A percentile compares a stretch with the other conserved stretches of the same genome.
Conservation (phyloP, 2,329 filamentous ascomycete genomes). For the Penicillium concentricum region DNA sequence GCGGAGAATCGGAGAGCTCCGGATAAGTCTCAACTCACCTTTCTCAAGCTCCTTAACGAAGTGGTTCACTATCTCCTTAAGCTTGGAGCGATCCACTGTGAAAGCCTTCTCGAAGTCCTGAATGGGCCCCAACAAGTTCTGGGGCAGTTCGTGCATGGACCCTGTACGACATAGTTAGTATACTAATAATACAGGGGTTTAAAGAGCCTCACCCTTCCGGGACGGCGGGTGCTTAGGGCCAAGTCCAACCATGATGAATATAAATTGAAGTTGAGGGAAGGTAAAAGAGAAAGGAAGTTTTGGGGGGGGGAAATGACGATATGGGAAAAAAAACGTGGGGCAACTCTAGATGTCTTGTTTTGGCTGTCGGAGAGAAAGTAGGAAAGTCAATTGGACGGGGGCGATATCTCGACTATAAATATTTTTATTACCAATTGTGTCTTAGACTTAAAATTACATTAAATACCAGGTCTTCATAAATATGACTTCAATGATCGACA, state of each 20-base stretch:
- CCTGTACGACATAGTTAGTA: constrained; percentile 51
- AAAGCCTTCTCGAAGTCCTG: constrained; percentile 81
- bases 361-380: constrained; percentile 21
- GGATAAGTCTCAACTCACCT: constrained; percentile 51
- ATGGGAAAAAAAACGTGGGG: constrained; percentile 25
- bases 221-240: constrained; percentile 64
- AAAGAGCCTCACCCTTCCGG: constrained; percentile 66
- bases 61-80: constrained; percentile 87
- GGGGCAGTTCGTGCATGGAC: constrained; percentile 87
- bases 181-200: constrained; percentile 7
- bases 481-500: neutral
- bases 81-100: constrained; percentile 71
- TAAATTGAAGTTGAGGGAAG: neutral
- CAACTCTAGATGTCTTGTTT: constrained; percentile 21
- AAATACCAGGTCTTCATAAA: neutral
- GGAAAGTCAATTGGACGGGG: constrained; percentile 9
- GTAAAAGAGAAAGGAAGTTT: constrained; percentile 8
- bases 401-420: neutral
- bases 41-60: constrained; percentile 87
- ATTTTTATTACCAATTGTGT: neutral
- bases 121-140: constrained; percentile 78
- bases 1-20: neutral
- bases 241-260: constrained; percentile 60
- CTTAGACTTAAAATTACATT: neutral
- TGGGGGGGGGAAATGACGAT: constrained; percentile 22